Evolutionary conservation across 257 asterid species (phyloP).

Genomic region (Salvia splendens): DNA sequence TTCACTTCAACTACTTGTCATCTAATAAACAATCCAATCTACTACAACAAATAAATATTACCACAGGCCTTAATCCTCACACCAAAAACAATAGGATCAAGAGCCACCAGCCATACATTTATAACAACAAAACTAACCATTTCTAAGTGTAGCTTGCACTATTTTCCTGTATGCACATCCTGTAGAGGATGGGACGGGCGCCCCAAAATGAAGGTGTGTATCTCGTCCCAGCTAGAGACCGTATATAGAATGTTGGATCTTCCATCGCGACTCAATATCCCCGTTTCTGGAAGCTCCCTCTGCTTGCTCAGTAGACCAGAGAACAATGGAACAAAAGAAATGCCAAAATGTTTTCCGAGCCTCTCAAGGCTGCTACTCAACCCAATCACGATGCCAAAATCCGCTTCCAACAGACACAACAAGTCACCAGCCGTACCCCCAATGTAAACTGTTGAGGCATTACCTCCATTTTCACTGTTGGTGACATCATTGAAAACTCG

Average conservation of each 20-base stretch:
- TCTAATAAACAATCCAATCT: conserved; percentile 26
- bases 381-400: conserved; percentile 64
- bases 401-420: conserved; percentile 63
- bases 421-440: conserved; percentile 74
- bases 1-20: conserved; percentile 20
- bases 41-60: conserved; percentile 17
- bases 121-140: conserved; percentile 21
- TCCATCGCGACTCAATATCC: conserved; percentile 34
- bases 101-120: conserved; percentile 24
- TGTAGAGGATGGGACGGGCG: conserved; percentile 18
- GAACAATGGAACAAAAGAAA: conserved; percentile 56
- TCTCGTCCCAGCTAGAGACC: conserved; percentile 66
- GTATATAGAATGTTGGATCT: conserved; percentile 52
- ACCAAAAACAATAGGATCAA: conserved; percentile 31
- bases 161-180: not conserved
- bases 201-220: conserved; percentile 58
- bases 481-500: conserved; percentile 45
- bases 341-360: conserved; percentile 51
- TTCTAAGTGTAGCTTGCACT: conserved; percentile 17
- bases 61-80: conserved; percentile 33
- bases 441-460: conserved; percentile 49
- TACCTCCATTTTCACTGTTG: conserved; percentile 7
- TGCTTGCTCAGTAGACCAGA: conserved; percentile 53
- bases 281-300: conserved; percentile 40
- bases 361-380: conserved; percentile 43